A percentile compares a stretch with the other conserved stretches of the same genome.
phyloP scores from a whole-genome alignment of 176 grass and related monocot genomes.

The Thalia dealbata region DNA sequence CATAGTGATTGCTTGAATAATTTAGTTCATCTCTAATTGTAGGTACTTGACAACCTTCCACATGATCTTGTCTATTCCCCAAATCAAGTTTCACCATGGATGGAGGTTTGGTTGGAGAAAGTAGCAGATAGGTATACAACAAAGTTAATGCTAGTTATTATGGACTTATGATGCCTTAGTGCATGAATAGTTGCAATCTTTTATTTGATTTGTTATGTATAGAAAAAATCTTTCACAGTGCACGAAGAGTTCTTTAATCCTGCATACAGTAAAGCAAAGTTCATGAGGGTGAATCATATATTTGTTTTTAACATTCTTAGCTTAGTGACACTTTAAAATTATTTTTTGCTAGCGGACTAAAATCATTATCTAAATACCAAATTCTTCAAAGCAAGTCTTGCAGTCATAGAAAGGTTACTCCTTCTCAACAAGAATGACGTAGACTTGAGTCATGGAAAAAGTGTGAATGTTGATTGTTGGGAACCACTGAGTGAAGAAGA shows the following conservation, averaged over 20 bases:
- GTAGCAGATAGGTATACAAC: conserved; percentile 46
- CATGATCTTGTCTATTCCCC: conserved; percentile 92
- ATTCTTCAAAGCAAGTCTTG: not conserved
- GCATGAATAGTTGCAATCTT: not conserved
- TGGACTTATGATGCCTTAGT: not conserved
- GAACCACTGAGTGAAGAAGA: too few relatives aligned
- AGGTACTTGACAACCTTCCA: conserved; percentile 99
- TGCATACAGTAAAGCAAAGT: not conserved
- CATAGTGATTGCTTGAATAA: not conserved
- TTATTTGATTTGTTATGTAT: not conserved
- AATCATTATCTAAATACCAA: not conserved
- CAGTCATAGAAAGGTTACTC: not conserved
- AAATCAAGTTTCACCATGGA: conserved; percentile 84
- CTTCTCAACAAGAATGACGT: not conserved
- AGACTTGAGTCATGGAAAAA: not conserved
- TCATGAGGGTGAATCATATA: not conserved
- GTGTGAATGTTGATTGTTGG: not conserved
- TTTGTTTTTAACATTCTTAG: not conserved
- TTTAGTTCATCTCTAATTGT: conserved; percentile 18
- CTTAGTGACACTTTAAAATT: not conserved
- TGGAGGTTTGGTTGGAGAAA: conserved; percentile 96
- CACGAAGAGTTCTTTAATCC: not conserved
- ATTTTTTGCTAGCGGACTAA: not conserved
- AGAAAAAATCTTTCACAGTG: not conserved
- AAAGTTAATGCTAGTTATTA: not conserved